phyloP scores from a whole-genome alignment of 257 asterid genomes.

The Fraxinus anomala region DNA sequence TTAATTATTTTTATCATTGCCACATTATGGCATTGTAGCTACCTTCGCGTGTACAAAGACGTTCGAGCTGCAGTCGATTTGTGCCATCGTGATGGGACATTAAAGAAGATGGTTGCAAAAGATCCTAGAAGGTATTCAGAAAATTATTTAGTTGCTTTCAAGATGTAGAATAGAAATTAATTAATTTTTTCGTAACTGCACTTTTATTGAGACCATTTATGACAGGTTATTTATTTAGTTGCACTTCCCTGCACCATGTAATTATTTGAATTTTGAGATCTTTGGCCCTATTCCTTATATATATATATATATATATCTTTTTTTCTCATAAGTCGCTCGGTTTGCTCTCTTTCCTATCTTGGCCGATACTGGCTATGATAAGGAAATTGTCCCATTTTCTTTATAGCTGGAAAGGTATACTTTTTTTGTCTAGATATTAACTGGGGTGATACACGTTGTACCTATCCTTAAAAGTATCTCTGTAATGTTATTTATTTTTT shows the following conservation, averaged over 20 bases:
- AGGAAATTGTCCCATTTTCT: no score
- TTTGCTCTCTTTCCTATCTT: conserved; percentile 3
- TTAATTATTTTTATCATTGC: conserved; percentile 9
- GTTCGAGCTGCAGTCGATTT: conserved; percentile 82
- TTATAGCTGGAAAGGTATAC: no score
- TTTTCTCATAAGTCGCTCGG: not conserved
- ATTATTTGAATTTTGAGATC: conserved; percentile 5
- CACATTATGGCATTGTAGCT: conserved; percentile 49
- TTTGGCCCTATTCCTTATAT: conserved; percentile 8
- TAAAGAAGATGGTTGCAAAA: conserved; percentile 90
- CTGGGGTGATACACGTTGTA: no score
- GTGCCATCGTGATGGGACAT: conserved; percentile 99
- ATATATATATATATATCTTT: not conserved
- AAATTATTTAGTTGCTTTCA: conserved; percentile 12
- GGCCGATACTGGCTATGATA: not conserved
- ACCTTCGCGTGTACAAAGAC: conserved; percentile 45
- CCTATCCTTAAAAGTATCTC: no score
- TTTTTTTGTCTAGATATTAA: no score
- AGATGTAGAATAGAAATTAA: conserved; percentile 8
- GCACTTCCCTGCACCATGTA: not conserved
- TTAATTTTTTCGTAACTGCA: not conserved
- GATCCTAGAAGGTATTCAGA: conserved; percentile 76
- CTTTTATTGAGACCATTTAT: not conserved
- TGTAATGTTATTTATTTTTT: no score
- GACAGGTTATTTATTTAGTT: not conserved